Base-by-base conservation (phyloP, 345 rosid species). In the Psidium guajava region DNA sequence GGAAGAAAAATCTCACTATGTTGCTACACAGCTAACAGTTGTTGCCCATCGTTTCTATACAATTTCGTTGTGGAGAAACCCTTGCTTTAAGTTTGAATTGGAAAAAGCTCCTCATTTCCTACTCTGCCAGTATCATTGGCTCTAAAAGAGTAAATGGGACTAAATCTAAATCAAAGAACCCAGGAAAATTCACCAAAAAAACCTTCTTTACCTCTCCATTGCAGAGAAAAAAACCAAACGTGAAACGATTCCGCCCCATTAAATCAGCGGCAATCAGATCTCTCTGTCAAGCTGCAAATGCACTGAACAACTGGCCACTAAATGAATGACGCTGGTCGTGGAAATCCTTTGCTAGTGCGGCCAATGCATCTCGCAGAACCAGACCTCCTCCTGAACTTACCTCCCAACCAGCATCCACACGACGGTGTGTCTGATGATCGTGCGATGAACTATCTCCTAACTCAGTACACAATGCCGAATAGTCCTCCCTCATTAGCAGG, bases 401-500 rank as follows among this genome's bases (percentile, higher is more conserved):
- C 85, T 85, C 92, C 47, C 86, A 32, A 8, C 77, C 47, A 69
- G 44, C 44, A 32, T 69, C 47, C 77, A 18, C 47, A 18, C 32
- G 77, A 69, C 24, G 77, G 77, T 69, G 47, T 32, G 13, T 69
- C 77, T 32, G 77, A 73, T 84, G 88, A 84, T 89, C 85, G 18
- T 59, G 85, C 53, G 47, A 81, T 15, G 86, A 85, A 83, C 55
- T 87, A 85, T 89, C 92, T 36, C 84, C 92, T 32, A 75, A 47
- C n/a, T 82, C 77, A 82, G 88, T 91, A 57, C 86, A 80, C 85
- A 92, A 88, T 42, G 93, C 93, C 84, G 95, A 93, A 85, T 88
- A 91, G 83, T 92, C 97, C 83, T 91, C 95, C 84, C 95, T 91
- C 92, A 92, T 90, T 6, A 94, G 86, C 87, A 93, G 84, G 20